These are phyloP conservation scores for Ophiocordyceps polyrhachis-furcata DNA, from an alignment of 2,329 filamentous ascomycete genomes.

Conservation along the genomic window DNA sequence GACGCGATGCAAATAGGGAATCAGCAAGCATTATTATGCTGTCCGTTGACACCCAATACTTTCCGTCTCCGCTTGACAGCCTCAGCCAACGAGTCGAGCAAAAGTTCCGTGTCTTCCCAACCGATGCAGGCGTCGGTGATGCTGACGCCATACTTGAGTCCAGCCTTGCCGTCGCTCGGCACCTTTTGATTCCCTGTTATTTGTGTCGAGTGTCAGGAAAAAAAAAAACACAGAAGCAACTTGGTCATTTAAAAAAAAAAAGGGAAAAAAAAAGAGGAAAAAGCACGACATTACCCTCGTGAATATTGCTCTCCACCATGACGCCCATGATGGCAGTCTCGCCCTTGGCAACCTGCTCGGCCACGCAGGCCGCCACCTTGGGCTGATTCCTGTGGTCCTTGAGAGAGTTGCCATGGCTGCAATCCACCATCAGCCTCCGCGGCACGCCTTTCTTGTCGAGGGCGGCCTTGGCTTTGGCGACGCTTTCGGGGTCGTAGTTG, in stretches of 20 bases:
- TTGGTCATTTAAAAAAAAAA: too few species aligned
- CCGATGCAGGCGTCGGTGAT: slow-evolving; percentile 96
- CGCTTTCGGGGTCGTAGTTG: slow-evolving; percentile 78
- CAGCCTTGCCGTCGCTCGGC: slow-evolving; percentile 64
- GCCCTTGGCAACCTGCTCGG: slow-evolving; percentile 68
- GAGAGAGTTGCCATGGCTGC: slow-evolving; percentile 86
- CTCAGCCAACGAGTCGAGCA: slow-evolving; percentile 59
- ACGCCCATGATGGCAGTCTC: slow-evolving; percentile 86
- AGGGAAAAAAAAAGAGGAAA: not conserved
- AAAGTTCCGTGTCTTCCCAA: slow-evolving; percentile 74
- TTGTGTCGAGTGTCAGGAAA: not conserved
- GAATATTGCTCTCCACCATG: slow-evolving; percentile 97
- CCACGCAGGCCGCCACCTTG: slow-evolving; percentile 67
- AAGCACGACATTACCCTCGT: slow-evolving; percentile 46
- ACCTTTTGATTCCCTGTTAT: slow-evolving; percentile 68
- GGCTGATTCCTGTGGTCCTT: slow-evolving; percentile 98
- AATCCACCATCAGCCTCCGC: slow-evolving; percentile 87
- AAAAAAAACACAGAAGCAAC: too few species aligned
- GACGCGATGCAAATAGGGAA: not conserved
- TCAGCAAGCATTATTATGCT: not conserved
- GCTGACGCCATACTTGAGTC: slow-evolving; percentile 81
- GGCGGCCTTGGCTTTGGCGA: slow-evolving; percentile 64
- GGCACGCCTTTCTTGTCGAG: slow-evolving; percentile 55
- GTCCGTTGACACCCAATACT: slow-evolving; percentile 8
- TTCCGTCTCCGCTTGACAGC: slow-evolving; percentile 35